Evolutionary conservation across 2,329 filamentous ascomycete species (phyloP).

Genomic region (Pseudocercospora musae): DNA sequence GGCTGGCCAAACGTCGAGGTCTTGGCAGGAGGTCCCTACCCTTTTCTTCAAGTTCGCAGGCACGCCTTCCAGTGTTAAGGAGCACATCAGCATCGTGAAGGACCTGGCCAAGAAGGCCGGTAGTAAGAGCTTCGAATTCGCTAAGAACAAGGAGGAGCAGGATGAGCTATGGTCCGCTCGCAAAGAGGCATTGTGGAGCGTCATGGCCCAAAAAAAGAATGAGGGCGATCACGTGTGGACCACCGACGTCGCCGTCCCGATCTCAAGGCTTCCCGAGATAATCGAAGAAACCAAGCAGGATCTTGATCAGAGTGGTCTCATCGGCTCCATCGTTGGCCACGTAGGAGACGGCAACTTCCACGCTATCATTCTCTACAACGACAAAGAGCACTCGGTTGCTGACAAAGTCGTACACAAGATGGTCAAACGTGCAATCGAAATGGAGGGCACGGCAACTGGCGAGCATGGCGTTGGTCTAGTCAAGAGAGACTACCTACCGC

Average conservation of each 20-base stretch:
- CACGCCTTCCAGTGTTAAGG: conserved; percentile 66
- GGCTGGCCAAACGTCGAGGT: conserved; percentile 60
- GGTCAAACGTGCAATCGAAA: conserved; percentile 79
- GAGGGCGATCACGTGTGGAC: conserved; percentile 68
- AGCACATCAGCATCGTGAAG: conserved; percentile 69
- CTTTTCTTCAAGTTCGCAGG: conserved; percentile 75
- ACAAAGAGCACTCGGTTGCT: conserved; percentile 63
- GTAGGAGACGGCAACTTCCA: conserved; percentile 76
- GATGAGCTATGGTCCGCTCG: conserved; percentile 71
- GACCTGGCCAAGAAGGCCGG: conserved; percentile 58
- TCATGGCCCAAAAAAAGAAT: conserved; percentile 61
- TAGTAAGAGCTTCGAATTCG: conserved; percentile 67
- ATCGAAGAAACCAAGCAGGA: conserved; percentile 73
- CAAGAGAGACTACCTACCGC: conserved; percentile 77
- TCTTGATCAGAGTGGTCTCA: conserved; percentile 59
- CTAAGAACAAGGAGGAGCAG: conserved; percentile 61
- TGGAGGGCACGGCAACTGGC: conserved; percentile 78
- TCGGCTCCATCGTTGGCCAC: conserved; percentile 67
- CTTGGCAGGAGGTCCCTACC: conserved; percentile 67
- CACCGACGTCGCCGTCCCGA: conserved; percentile 76
- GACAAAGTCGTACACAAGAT: conserved; percentile 74
- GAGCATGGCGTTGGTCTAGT: conserved; percentile 82
- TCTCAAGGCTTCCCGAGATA: conserved; percentile 67
- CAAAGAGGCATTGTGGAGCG: conserved; percentile 71
- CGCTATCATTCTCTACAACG: conserved; percentile 62